These are phyloP conservation scores for Fragilaria radians DNA, from an alignment of 108 stramenopile species.

Conservation along the genomic window DNA sequence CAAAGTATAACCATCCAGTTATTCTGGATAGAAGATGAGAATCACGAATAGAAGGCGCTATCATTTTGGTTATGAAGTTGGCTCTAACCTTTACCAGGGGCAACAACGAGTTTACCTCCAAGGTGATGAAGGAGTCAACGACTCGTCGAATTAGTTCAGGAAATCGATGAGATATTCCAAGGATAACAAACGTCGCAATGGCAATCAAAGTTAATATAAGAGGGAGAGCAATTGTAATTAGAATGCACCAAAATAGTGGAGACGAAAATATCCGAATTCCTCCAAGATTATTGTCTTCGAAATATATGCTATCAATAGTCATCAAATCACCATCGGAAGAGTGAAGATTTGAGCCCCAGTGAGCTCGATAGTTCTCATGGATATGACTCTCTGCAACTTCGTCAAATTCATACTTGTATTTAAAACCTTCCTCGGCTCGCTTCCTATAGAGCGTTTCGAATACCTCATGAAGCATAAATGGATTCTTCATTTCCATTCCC, in stretches of 20 bases:
- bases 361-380: neutral
- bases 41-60: slow-evolving; percentile 15
- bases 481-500: slow-evolving; percentile 21
- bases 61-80: slow-evolving; percentile 9
- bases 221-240: slow-evolving; percentile 28
- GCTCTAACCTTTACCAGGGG: slow-evolving; percentile 19
- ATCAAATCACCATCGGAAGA: neutral
- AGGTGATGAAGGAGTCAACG: slow-evolving; percentile 12
- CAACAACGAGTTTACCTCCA: slow-evolving; percentile 5
- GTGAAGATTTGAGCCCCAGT: neutral
- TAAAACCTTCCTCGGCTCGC: neutral
- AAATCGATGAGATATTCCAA: slow-evolving; percentile 9
- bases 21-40: slow-evolving; percentile 26
- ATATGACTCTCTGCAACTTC: neutral
- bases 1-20: slow-evolving; percentile 36
- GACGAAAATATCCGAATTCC: slow-evolving; percentile 9
- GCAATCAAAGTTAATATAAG: slow-evolving; percentile 19
- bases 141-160: slow-evolving; percentile 9
- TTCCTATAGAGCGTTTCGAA: slow-evolving; percentile 18
- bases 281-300: neutral
- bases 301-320: neutral
- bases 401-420: neutral
- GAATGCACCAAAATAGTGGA: slow-evolving; percentile 39
- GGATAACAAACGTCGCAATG: slow-evolving; percentile 18
- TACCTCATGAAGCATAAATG: slow-evolving; percentile 25